Conservation (phyloP, 805 yeast species). For the Osmozyma mogii region DNA sequence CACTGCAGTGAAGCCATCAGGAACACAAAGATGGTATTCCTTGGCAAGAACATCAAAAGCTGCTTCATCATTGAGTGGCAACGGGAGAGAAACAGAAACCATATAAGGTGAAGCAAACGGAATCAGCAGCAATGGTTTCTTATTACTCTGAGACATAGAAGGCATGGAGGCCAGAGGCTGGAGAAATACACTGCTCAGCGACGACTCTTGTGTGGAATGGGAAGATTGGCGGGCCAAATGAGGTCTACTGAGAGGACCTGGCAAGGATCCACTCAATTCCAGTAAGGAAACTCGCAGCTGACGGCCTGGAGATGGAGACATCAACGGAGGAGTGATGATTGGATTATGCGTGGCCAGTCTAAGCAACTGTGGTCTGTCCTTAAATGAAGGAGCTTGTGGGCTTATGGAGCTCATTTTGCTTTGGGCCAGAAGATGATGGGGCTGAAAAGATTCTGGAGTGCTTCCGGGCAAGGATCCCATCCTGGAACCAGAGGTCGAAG, state of each 20-base stretch:
- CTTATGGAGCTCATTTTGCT: too few species aligned
- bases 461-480: too few species aligned
- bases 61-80: conserved; percentile 34
- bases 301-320: conserved; percentile 14
- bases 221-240: conserved; percentile 25
- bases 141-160: conserved; percentile 4
- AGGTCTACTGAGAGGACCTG: too few species aligned
- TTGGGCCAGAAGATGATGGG: too few species aligned
- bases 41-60: conserved; percentile 42
- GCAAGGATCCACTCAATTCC: too few species aligned
- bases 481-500: too few species aligned
- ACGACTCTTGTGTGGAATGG: conserved; percentile 29
- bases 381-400: conserved; percentile 11
- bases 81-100: conserved; percentile 35
- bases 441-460: too few species aligned
- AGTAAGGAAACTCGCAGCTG: conserved; percentile 13
- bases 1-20: conserved; percentile 40
- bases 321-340: conserved; percentile 11
- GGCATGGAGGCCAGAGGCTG: conserved; percentile 1
- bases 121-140: conserved; percentile 7
- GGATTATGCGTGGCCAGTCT: conserved; percentile 14
- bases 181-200: conserved; percentile 12
- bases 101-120: conserved; percentile 27
- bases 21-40: conserved; percentile 39
- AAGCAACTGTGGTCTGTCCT: conserved; percentile 15